phyloP scores from a whole-genome alignment of 1,284 basidiomycete genomes.

The Lentinula novae-zelandiae region DNA sequence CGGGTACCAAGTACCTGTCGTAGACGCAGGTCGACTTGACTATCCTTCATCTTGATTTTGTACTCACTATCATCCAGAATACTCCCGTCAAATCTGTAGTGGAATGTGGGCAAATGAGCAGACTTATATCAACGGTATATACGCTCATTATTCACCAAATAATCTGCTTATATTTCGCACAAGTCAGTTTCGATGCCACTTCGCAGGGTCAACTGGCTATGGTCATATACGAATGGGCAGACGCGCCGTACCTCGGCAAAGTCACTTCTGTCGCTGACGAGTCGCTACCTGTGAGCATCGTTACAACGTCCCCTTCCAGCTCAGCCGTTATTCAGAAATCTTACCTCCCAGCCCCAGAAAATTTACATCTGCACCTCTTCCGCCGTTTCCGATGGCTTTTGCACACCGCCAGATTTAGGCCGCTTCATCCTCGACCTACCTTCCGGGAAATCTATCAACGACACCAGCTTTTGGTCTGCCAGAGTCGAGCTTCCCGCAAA shows the following conservation, averaged over 20 bases:
- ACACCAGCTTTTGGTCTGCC: constrained; percentile 80
- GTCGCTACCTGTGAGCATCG: constrained; percentile 59
- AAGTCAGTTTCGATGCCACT: constrained; percentile 79
- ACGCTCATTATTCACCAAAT: background rate
- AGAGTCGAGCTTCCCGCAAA: constrained; percentile 52
- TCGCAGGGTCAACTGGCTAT: constrained; percentile 91
- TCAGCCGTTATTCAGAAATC: background rate
- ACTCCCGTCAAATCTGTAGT: constrained; percentile 85
- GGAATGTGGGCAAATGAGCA: constrained; percentile 87
- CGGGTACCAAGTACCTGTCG: constrained; percentile 63
- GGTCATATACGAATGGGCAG: constrained; percentile 94
- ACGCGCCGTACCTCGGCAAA: constrained; percentile 82
- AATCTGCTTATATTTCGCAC: constrained; percentile 14
- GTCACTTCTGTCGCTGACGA: constrained; percentile 55
- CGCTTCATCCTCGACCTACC: constrained; percentile 82
- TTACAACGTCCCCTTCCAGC: background rate
- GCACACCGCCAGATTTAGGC: constrained; percentile 68
- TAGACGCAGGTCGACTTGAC: constrained; percentile 45
- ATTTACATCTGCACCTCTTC: constrained; percentile 88
- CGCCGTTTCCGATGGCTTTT: constrained; percentile 69
- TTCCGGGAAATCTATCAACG: constrained; percentile 50
- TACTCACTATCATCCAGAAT: constrained; percentile 42
- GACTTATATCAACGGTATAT: constrained; percentile 86
- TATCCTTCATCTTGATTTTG: background rate
- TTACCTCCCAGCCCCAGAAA: constrained; percentile 54